These are phyloP conservation scores for Pholiota adiposa DNA, from an alignment of 1,284 basidiomycete species.

Conservation along the genomic window DNA sequence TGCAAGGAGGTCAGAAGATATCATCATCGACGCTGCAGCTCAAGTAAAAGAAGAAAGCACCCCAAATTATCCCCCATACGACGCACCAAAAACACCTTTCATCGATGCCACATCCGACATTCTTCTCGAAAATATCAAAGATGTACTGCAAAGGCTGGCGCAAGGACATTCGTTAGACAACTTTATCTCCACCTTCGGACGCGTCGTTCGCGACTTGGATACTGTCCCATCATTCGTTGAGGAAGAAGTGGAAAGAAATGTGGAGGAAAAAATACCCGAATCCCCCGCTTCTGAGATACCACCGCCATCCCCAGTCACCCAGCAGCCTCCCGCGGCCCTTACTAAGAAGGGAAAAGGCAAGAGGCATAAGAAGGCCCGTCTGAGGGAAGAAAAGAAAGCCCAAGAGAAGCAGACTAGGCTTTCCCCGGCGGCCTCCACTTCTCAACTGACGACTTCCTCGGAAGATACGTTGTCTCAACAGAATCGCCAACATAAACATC, in stretches of 20 bases:
- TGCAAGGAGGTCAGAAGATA: constrained; percentile 20
- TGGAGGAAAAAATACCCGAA: constrained; percentile 14
- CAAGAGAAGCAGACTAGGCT: background rate
- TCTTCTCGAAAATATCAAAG: constrained; percentile 39
- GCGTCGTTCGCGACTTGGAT: constrained; percentile 22
- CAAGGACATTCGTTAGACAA: constrained; percentile 42
- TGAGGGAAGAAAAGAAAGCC: constrained; percentile 18
- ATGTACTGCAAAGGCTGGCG: constrained; percentile 46
- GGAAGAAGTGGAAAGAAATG: constrained; percentile 13
- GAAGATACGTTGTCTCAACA: background rate
- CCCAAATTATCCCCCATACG: constrained; percentile 31
- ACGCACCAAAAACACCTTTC: background rate
- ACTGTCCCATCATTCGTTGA: constrained; percentile 20
- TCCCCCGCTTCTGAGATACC: background rate
- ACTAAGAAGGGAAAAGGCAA: constrained; percentile 11
- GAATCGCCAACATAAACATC: constrained; percentile 4
- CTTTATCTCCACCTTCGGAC: constrained; percentile 32
- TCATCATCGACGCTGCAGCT: constrained; percentile 10
- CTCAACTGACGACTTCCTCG: constrained; percentile 5
- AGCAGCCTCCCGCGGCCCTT: background rate
- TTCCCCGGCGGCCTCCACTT: constrained; percentile 9
- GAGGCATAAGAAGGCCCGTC: constrained; percentile 19
- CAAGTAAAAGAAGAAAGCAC: constrained; percentile 14
- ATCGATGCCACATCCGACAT: constrained; percentile 16
- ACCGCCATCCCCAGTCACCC: background rate